Base-by-base conservation (phyloP, 2,329 filamentous ascomycete species). In the Pseudogymnoascus sp. region DNA sequence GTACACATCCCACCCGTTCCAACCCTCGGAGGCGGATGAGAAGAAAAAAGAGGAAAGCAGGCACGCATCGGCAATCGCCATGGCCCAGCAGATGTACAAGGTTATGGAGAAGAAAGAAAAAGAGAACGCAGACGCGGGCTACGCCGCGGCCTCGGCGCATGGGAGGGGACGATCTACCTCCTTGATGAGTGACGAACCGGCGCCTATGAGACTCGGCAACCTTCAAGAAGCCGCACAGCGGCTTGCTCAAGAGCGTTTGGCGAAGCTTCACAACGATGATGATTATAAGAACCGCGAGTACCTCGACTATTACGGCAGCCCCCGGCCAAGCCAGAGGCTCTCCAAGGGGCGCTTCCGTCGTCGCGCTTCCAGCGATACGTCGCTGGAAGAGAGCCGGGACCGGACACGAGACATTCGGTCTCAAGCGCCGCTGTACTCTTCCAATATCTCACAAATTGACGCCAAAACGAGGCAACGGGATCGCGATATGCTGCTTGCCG, bases 221-320 rank as follows among this genome's bases (percentile, higher is more conserved):
- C 79, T 97, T 1, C 91, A 97, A 70, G 91, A 96, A 69, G 87
- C 89, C 5, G 93, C 93, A 0, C 91, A 94, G 69, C 92, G 87
- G 69, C 83, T 94, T 60, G 92, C 93, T 0, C 86, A 92, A 62
- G 89, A 95, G 72, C 86, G 92, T 36, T 78, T 97, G 22, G 84
- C 89, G 4, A 93, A 88, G 70, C 84, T 97, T 63, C 85, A 93
- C 39, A 82, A 89, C 39, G 82, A 89, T 61, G 87, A 92, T 62
- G 79, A 86, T 67, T 76, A 81, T 59, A 80, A 84, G 64, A 80
- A 80, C 61, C 79, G 82, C 4, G 83, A 86, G 2, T 88, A 87
- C 65, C 84, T 89, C 41, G 85, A 88, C 50, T 92, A 96, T 72
- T 96, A 96, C 83, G 78, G 67, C 74, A 76, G 25, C 70, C 69